Base-by-base conservation (phyloP, 1,284 basidiomycete species). In the Pseudozyma thailandica region DNA sequence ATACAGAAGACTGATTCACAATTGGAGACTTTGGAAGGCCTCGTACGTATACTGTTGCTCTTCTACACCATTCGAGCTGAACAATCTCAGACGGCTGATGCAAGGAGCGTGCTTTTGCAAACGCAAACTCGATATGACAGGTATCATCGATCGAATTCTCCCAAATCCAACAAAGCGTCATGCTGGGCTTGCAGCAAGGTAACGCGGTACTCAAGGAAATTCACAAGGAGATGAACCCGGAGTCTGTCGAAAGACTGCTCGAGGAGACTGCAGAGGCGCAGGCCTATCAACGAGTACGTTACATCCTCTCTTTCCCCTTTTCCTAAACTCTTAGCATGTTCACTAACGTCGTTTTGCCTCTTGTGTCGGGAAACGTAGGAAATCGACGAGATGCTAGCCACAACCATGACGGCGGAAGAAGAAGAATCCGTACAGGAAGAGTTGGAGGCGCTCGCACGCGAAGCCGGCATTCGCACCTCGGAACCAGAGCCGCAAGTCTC, bases 81-180 rank as follows among this genome's bases (percentile, higher is more conserved):
- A 7, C 31, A 38, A 35, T 10, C 10, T 13, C 30, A 15, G n/a
- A 16, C n/a, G n/a, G n/a, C n/a, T n/a, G n/a, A n/a, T n/a, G n/a
- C n/a, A n/a, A n/a, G n/a, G n/a, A n/a, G n/a, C n/a, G n/a, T n/a
- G n/a, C n/a, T n/a, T n/a, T n/a, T n/a, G n/a, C n/a, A n/a, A n/a
- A n/a, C n/a, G n/a, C 18, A 21, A 15, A 23, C 20, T 35, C 27
- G 8, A 23, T 18, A 31, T 25, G 4, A 18, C 79, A 96, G 94
- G 93, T 96, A 6, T 91, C 92, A 8, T 92, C 91, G 0, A 97
- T 98, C 79, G 95, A 98, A 83, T 98, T 96, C 85, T 93, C 95
- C 0, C 87, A 95, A 57, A 90, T 98, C 41, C 92, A 98, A 84
- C 90, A 92, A 41, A 92, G 93, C 4, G 92, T 98, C 16, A 82